These are phyloP conservation scores for Alternaria brassicicola DNA, from an alignment of 2,329 filamentous ascomycete species.

Conservation along the genomic window DNA sequence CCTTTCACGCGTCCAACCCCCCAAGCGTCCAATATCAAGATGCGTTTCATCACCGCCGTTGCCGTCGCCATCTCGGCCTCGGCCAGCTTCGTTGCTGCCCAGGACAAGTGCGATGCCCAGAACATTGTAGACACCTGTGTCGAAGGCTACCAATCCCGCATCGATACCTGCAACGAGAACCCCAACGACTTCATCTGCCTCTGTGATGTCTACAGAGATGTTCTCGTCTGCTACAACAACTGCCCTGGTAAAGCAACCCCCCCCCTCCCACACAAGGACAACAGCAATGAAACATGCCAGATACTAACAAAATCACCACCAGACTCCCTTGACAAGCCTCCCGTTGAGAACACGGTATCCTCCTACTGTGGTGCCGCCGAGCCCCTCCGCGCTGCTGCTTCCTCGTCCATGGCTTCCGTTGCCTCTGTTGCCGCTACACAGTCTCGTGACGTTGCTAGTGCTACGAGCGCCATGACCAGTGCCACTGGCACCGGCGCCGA, in stretches of 20 bases:
- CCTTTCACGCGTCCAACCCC: background rate
- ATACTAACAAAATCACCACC: background rate
- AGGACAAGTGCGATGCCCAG: slow-evolving; percentile 47
- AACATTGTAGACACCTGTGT: slow-evolving; percentile 60
- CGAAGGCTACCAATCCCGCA: slow-evolving; percentile 48
- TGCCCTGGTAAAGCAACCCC: slow-evolving; percentile 53
- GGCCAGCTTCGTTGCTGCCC: slow-evolving; percentile 50
- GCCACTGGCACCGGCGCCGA: slow-evolving; percentile 1
- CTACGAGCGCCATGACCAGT: slow-evolving; percentile 1
- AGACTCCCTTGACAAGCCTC: slow-evolving; percentile 47
- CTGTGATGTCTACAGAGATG: slow-evolving; percentile 61
- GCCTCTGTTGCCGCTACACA: slow-evolving; percentile 30
- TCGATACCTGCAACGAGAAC: slow-evolving; percentile 50
- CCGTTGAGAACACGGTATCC: slow-evolving; percentile 45
- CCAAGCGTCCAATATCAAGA: slow-evolving; percentile 18
- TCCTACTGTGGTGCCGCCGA: slow-evolving; percentile 52
- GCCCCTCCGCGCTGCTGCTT: slow-evolving; percentile 36
- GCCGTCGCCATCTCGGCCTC: slow-evolving; percentile 39
- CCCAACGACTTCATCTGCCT: slow-evolving; percentile 62
- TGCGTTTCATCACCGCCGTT: slow-evolving; percentile 42
- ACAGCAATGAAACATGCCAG: background rate
- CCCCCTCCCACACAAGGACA: rapidly evolving
- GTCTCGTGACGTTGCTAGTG: slow-evolving; percentile 12
- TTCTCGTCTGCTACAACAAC: slow-evolving; percentile 68
- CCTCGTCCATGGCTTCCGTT: slow-evolving; percentile 22